Evolutionary conservation across 73 alveolate genomes (phyloP).

Genomic region (Tetrahymena borealis): DNA sequence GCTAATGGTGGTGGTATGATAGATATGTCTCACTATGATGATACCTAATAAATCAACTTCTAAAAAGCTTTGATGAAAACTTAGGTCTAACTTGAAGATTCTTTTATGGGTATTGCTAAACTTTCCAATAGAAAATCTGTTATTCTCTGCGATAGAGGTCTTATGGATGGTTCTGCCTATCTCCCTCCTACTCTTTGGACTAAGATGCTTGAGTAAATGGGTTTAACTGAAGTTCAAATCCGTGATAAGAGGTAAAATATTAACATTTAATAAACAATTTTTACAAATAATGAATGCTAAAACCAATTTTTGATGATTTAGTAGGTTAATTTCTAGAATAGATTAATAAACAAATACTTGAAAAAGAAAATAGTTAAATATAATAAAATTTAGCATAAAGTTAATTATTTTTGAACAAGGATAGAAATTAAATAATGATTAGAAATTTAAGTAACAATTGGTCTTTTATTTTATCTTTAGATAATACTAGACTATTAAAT

Average conservation of each 20-base stretch:
- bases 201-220: conserved; percentile 47
- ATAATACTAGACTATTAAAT: too few relatives aligned
- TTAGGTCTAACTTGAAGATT: conserved; percentile 55
- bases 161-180: conserved; percentile 70
- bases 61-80: conserved; percentile 43
- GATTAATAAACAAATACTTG: too few relatives aligned
- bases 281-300: background rate
- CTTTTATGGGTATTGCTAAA: conserved; percentile 46
- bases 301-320: background rate
- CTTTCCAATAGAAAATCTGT: conserved; percentile 24
- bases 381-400: too few relatives aligned
- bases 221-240: conserved; percentile 47
- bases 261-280: background rate
- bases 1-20: conserved; percentile 72
- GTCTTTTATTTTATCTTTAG: too few relatives aligned
- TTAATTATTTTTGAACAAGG: too few relatives aligned
- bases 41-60: conserved; percentile 42
- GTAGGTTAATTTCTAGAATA: too few relatives aligned
- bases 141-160: conserved; percentile 54
- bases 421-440: too few relatives aligned
- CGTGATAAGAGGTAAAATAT: conserved; percentile 43
- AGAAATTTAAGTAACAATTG: too few relatives aligned
- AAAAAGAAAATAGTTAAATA: too few relatives aligned
- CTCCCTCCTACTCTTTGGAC: conserved; percentile 42
- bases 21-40: conserved; percentile 36